Percentiles rank a stretch among this genome's conserved stretches.
phyloP scores from a whole-genome alignment of 352 stramenopile genomes.

The Phytophthora lateralis region DNA sequence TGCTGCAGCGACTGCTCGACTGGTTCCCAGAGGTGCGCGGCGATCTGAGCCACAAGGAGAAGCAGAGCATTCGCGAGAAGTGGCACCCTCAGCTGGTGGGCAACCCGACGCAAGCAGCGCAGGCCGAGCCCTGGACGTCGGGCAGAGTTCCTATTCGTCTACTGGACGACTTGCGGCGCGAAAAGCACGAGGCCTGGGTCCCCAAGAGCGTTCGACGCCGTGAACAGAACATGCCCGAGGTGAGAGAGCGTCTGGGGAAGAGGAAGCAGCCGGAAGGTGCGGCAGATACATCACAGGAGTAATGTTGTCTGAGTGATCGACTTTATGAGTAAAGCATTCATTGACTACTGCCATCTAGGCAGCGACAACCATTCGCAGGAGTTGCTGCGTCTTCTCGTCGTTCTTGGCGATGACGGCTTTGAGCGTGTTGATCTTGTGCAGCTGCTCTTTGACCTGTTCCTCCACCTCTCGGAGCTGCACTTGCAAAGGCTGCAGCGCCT shows the following conservation, averaged over 20 bases:
- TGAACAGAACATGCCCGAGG: constrained; percentile 65
- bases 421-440: constrained; percentile 91
- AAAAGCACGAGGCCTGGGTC: constrained; percentile 70
- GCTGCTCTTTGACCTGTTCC: constrained; percentile 91
- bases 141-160: constrained; percentile 41
- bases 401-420: constrained; percentile 94
- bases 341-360: constrained; percentile 30
- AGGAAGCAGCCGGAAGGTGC: constrained; percentile 28
- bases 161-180: constrained; percentile 61
- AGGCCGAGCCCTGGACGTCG: constrained; percentile 59
- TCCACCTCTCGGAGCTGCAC: constrained; percentile 87
- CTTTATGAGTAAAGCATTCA: constrained; percentile 6
- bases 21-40: constrained; percentile 74
- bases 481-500: constrained; percentile 84
- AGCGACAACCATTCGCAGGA: constrained; percentile 90
- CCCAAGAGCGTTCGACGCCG: constrained; percentile 67
- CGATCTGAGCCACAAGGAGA: constrained; percentile 54
- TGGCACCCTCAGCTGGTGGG: constrained; percentile 72
- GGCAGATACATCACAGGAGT: not conserved
- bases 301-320: constrained; percentile 18
- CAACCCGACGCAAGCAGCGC: constrained; percentile 66
- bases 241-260: constrained; percentile 59
- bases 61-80: constrained; percentile 50
- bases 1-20: constrained; percentile 88
- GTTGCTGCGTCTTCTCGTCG: constrained; percentile 91